These are phyloP conservation scores for Irpex sp. DNA, from an alignment of 1,284 basidiomycete species.

Conservation along the genomic window DNA sequence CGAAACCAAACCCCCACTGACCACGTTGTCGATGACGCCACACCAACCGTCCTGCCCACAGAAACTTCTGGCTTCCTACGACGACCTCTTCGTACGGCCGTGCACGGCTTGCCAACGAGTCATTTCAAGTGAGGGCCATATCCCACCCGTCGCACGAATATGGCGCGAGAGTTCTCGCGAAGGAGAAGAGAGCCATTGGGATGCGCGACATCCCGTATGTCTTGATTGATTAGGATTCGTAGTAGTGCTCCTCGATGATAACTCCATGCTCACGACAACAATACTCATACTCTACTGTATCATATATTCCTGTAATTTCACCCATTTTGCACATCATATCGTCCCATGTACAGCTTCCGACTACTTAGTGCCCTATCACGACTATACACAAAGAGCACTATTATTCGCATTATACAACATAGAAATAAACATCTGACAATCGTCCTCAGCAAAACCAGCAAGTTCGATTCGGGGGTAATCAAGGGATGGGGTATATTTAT, in stretches of 20 bases:
- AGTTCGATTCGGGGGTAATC: neutral
- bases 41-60: constrained; percentile 18
- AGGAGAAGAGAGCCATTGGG: constrained; percentile 37
- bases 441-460: neutral
- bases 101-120: constrained; percentile 60
- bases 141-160: constrained; percentile 63
- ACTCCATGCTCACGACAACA: too few relatives aligned
- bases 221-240: neutral
- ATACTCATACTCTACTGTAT: too few relatives aligned
- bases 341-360: too few relatives aligned
- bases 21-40: neutral
- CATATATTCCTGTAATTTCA: too few relatives aligned
- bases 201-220: constrained; percentile 52
- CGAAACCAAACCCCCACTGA: neutral
- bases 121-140: constrained; percentile 61
- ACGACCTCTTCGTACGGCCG: constrained; percentile 53
- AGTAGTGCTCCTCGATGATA: neutral
- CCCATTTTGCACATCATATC: too few relatives aligned
- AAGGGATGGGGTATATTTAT: neutral
- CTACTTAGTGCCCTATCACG: neutral
- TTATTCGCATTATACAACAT: constrained; percentile 27
- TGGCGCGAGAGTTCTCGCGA: constrained; percentile 34
- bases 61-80: constrained; percentile 51
- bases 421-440: constrained; percentile 15
- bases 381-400: constrained; percentile 14